Base-by-base conservation (phyloP, 805 yeast genomes). In the Candida glaebosa region DNA sequence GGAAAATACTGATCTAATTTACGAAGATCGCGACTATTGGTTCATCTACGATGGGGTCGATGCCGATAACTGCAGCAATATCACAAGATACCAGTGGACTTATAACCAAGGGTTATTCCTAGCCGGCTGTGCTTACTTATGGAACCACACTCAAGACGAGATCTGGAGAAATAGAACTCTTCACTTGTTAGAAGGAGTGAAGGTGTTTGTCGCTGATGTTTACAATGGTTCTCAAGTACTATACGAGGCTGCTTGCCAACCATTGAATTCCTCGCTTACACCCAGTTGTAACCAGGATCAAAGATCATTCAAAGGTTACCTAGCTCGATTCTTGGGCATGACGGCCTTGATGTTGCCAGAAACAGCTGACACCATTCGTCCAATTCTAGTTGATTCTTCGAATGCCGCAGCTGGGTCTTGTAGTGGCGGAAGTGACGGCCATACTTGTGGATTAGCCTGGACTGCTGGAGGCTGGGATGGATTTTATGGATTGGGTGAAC, bases 291-390 rank as follows among this genome's bases (percentile, higher is more conserved):
- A 87, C 63, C 82, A 78, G 41, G 97, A 90, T 69, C 96, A 90
- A 70, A 74, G 96, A 45, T 80, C 93, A n/a, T 90, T 91, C 75
- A 87, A 86, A 68, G 96, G 96, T 1, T 85, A 83, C 52, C 75
- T 87, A 51, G 58, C 88, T 2, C 71, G 96, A 42, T 82, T 82
- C 58, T 61, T 90, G 58, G 93, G 89, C 2, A 64, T 78, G 40
- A 83, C 96, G 1, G 81, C 91, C 0, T 72, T 78, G 37, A 63
- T 91, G 60, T 83, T 78, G 1, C 95, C 96, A 4, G 67, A 69
- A 31, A 67, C 84, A 3, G 61, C 57, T 37, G 73, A 69, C 38
- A 55, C 60, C 3, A 76, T 84, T 47, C 65, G 68, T 54, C 46
- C 61, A 5, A 64, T 72, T 52, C 51, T 83, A 28, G 66, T 48